These are phyloP conservation scores for Plectosphaerella sp. DNA, from an alignment of 2,329 filamentous ascomycete genomes.

Conservation along the genomic window DNA sequence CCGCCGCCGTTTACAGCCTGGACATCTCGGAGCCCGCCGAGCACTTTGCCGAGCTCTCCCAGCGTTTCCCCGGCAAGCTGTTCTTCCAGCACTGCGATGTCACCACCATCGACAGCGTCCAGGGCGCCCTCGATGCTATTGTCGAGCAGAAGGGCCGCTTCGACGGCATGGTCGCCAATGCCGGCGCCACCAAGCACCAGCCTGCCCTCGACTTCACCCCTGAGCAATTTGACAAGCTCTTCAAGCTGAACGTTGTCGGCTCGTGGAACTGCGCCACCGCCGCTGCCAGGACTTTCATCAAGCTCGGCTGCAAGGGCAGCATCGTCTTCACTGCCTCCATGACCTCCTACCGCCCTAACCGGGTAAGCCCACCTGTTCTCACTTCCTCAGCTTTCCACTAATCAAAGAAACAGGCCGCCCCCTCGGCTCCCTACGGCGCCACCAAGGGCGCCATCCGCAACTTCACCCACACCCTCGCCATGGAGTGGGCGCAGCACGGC, in stretches of 20 bases:
- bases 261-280: conserved; percentile 40
- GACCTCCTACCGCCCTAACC: conserved; percentile 42
- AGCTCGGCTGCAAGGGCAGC: conserved; percentile 25
- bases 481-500: conserved; percentile 42
- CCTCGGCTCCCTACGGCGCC: conserved; percentile 42
- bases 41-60: conserved; percentile 22
- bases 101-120: conserved; percentile 33
- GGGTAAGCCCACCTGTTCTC: conserved; percentile 13
- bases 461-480: conserved; percentile 34
- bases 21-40: conserved; percentile 32
- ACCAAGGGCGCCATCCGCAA: conserved; percentile 39
- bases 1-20: conserved; percentile 32
- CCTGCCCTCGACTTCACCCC: conserved; percentile 31
- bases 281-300: conserved; percentile 35
- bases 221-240: conserved; percentile 5
- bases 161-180: conserved; percentile 23
- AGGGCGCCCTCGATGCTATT: conserved; percentile 33
- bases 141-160: conserved; percentile 30
- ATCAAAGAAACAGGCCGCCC: conserved; percentile 26
- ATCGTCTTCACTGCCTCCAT: conserved; percentile 43
- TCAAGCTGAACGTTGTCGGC: conserved; percentile 40
- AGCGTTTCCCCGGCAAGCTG: conserved; percentile 36
- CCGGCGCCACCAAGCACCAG: conserved; percentile 5
- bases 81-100: conserved; percentile 41
- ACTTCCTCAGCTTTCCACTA: background rate